Evolutionary conservation across 805 yeast species (phyloP).

Genomic region (Ogataea philodendri): DNA sequence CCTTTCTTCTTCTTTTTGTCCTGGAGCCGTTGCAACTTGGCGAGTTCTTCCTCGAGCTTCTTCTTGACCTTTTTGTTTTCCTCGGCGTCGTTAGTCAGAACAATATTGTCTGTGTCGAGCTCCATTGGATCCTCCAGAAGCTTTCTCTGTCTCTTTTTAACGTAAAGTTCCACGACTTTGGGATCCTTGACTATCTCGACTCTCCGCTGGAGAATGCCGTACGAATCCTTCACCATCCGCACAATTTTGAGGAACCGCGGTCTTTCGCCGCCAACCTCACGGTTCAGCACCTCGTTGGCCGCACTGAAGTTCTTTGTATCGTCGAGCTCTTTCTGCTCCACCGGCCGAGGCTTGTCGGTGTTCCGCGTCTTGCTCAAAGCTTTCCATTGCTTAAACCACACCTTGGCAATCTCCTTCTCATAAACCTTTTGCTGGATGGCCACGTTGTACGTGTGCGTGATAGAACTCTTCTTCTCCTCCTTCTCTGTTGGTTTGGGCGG

Average conservation of each 20-base stretch:
- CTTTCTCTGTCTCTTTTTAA: slow-evolving; percentile 49
- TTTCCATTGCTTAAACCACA: slow-evolving; percentile 83
- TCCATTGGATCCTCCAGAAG: slow-evolving; percentile 40
- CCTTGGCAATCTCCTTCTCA: slow-evolving; percentile 82
- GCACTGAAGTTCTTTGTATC: slow-evolving; percentile 33
- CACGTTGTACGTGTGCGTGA: slow-evolving; percentile 74
- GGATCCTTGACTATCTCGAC: slow-evolving; percentile 81
- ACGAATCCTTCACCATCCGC: slow-evolving; percentile 75
- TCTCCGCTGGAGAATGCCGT: slow-evolving; percentile 81
- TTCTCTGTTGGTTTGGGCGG: slow-evolving; percentile 24
- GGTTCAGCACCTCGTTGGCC: slow-evolving; percentile 33
- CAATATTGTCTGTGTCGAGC: slow-evolving; percentile 68
- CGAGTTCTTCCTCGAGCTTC: slow-evolving; percentile 77
- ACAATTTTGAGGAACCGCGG: slow-evolving; percentile 55
- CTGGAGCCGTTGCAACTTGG: slow-evolving; percentile 73
- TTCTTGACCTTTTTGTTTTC: slow-evolving; percentile 74
- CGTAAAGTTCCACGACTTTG: slow-evolving; percentile 79
- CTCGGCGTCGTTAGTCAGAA: slow-evolving; percentile 80
- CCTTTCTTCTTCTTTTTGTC: slow-evolving; percentile 44
- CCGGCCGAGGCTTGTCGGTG: slow-evolving; percentile 25
- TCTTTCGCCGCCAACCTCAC: slow-evolving; percentile 30
- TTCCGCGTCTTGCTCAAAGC: slow-evolving; percentile 43
- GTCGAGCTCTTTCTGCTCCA: slow-evolving; percentile 17
- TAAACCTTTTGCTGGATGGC: slow-evolving; percentile 87
- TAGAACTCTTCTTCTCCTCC: slow-evolving; percentile 40